These are phyloP conservation scores for Tolypocladium amazonense DNA, from an alignment of 2,329 filamentous ascomycete species.

Conservation along the genomic window DNA sequence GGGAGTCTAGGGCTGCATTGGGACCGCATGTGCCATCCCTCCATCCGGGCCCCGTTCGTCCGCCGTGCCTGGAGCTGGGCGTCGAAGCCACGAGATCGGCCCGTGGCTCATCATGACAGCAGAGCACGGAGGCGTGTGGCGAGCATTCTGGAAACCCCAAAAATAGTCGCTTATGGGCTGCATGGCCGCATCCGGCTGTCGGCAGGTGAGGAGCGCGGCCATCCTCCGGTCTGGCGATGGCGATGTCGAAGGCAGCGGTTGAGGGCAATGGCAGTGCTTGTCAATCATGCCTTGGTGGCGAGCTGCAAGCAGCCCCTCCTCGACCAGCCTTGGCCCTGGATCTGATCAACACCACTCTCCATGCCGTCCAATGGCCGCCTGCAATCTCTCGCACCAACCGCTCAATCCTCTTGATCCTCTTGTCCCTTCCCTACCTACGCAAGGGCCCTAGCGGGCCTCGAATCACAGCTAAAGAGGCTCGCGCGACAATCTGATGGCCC, in stretches of 20 bases:
- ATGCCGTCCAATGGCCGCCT: neutral
- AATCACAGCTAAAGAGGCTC: neutral
- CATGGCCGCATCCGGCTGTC: neutral
- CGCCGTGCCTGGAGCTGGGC: neutral
- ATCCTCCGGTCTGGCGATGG: neutral
- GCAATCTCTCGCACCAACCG: neutral
- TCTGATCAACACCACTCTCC: neutral
- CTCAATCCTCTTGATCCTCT: neutral
- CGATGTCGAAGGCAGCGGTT: neutral
- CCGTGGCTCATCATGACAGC: neutral
- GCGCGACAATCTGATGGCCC: neutral
- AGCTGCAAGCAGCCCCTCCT: neutral
- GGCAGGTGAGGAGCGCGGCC: neutral
- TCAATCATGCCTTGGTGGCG: neutral
- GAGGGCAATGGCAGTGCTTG: neutral
- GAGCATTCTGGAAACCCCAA: neutral
- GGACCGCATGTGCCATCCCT: neutral
- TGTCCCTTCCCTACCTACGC: neutral
- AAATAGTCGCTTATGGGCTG: neutral
- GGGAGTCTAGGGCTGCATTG: neutral
- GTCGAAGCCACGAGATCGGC: neutral
- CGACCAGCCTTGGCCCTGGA: neutral
- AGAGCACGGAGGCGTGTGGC: neutral
- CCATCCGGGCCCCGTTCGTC: neutral
- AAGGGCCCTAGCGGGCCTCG: neutral